Percentiles rank a stretch among this genome's conserved stretches.
These are phyloP conservation scores for Rhodotorula kratochvilovae DNA, from an alignment of 768 basidiomycete genomes.

Conservation along the genomic window DNA sequence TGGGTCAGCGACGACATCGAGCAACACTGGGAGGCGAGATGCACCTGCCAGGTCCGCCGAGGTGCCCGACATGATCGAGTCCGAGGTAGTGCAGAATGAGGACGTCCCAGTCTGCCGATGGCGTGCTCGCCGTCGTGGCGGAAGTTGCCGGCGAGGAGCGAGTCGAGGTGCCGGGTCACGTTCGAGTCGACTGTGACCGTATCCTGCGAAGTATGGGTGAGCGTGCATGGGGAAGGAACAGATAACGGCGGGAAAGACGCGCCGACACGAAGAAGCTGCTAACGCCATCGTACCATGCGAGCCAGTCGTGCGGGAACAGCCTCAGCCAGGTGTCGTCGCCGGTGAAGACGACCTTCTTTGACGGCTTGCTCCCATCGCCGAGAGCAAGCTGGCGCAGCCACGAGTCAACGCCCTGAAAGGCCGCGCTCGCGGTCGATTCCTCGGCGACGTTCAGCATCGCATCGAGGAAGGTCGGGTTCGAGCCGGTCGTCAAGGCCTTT, in stretches of 20 bases:
- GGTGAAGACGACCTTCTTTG: slow-evolving; percentile 51
- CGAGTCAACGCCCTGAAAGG: slow-evolving; percentile 62
- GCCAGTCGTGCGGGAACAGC: slow-evolving; percentile 70
- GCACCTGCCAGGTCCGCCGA: slow-evolving; percentile 57
- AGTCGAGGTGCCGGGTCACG: slow-evolving; percentile 75
- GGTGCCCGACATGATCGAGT: slow-evolving; percentile 93
- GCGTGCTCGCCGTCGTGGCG: neutral
- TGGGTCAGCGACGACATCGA: fast-evolving
- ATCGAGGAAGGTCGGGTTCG: slow-evolving; percentile 88
- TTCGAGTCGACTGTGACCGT: slow-evolving; percentile 88
- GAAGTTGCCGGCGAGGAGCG: slow-evolving; percentile 53
- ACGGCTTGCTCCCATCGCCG: too few species aligned
- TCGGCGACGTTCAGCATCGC: slow-evolving; percentile 75
- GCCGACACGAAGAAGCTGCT: slow-evolving; percentile 73
- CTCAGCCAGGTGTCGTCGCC: slow-evolving; percentile 95
- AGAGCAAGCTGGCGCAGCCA: slow-evolving; percentile 21
- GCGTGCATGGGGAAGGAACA: too few species aligned
- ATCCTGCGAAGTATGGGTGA: slow-evolving; percentile 60
- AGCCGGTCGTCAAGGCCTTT: slow-evolving; percentile 89
- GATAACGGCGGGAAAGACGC: fast-evolving
- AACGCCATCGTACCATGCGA: slow-evolving; percentile 57
- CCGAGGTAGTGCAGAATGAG: slow-evolving; percentile 91
- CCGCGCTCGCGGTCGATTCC: slow-evolving; percentile 62
- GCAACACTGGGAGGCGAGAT: neutral
- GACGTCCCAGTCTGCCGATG: slow-evolving; percentile 54